Evolutionary conservation across 129 eudicot genomes (phyloP).

Genomic region (Erigeron canadensis): DNA sequence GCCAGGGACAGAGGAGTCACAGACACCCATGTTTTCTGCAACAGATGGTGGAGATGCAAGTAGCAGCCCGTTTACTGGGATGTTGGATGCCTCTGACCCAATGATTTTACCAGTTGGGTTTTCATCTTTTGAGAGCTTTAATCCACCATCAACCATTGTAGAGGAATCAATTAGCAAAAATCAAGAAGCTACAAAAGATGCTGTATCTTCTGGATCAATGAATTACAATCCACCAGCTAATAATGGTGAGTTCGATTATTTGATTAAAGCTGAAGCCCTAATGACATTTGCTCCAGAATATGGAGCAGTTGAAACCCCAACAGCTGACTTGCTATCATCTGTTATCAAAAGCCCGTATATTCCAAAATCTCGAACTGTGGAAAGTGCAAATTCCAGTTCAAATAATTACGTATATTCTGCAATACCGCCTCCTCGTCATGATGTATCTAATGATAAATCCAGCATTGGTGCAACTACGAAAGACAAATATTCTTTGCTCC

Average conservation of each 20-base stretch:
- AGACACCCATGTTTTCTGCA: conserved; percentile 60
- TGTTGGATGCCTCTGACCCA: conserved; percentile 83
- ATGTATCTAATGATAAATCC: conserved; percentile 60
- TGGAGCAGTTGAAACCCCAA: conserved; percentile 77
- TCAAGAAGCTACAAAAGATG: conserved; percentile 52
- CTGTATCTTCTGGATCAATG: conserved; percentile 50
- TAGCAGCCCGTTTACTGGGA: conserved; percentile 70
- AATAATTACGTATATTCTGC: conserved; percentile 76
- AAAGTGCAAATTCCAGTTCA: conserved; percentile 76
- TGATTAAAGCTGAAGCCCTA: conserved; percentile 85
- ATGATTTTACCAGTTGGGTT: conserved; percentile 71
- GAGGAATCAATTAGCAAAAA: conserved; percentile 70
- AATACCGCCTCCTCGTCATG: conserved; percentile 74
- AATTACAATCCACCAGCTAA: conserved; percentile 49
- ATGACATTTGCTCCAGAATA: conserved; percentile 97
- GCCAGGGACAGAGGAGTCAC: conserved; percentile 91
- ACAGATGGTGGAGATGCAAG: conserved; percentile 74
- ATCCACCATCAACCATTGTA: conserved; percentile 52
- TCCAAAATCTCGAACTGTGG: conserved; percentile 67
- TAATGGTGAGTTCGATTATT: conserved; percentile 59
- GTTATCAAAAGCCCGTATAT: conserved; percentile 75
- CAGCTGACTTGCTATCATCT: conserved; percentile 51
- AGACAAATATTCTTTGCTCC: conserved; percentile 41
- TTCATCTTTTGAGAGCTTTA: conserved; percentile 72
- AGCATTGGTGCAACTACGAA: conserved; percentile 40